These are phyloP conservation scores for Salix suchowensis DNA, from an alignment of 345 rosid species.

Conservation along the genomic window DNA sequence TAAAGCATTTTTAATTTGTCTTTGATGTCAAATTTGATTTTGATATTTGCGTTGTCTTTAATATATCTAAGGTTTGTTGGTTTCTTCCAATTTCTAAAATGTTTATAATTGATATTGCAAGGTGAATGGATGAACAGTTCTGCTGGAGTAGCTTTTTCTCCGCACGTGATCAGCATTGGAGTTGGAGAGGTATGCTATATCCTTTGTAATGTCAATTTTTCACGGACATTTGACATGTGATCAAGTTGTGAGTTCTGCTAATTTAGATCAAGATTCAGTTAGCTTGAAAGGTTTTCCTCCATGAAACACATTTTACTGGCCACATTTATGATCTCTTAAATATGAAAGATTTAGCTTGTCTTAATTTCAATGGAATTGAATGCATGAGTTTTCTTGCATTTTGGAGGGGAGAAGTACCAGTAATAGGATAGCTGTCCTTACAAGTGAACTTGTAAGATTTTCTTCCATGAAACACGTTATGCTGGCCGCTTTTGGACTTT, in stretches of 20 bases:
- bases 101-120: slow-evolving; percentile 25
- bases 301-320: neutral
- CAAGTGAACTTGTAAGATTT: neutral
- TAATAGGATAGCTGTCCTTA: neutral
- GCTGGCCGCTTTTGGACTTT: neutral
- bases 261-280: neutral
- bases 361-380: neutral
- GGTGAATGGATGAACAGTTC: slow-evolving; percentile 99
- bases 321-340: neutral
- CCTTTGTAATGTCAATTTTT: neutral
- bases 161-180: slow-evolving; percentile 75
- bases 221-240: neutral
- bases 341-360: neutral
- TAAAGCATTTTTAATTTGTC: neutral
- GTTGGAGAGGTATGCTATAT: slow-evolving; percentile 67
- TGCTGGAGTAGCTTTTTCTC: slow-evolving; percentile 93
- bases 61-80: neutral
- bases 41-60: neutral
- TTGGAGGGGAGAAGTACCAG: neutral
- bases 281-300: neutral
- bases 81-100: neutral
- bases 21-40: neutral
- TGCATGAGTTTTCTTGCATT: neutral
- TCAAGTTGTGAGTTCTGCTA: neutral
- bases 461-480: neutral